phyloP scores from a whole-genome alignment of 2,329 filamentous ascomycete genomes.

The Penicillium sp. region DNA sequence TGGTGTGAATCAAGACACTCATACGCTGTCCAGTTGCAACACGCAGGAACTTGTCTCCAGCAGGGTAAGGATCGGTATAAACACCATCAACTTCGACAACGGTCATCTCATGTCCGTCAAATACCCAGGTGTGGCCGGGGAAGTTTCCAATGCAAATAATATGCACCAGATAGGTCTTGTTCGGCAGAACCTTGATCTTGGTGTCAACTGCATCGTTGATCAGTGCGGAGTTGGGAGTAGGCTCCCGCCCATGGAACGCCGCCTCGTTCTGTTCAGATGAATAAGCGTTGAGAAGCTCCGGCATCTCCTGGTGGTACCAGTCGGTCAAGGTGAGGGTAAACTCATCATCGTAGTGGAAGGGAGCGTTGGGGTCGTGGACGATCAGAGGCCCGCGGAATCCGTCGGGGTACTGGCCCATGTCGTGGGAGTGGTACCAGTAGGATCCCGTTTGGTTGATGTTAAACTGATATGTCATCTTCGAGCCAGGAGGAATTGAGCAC shows the following conservation, averaged over 20 bases:
- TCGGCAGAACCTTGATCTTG: slow-evolving; percentile 61
- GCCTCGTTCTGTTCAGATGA: slow-evolving; percentile 42
- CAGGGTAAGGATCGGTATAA: slow-evolving; percentile 33
- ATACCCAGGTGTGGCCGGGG: slow-evolving; percentile 51
- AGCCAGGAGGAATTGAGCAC: slow-evolving; percentile 66
- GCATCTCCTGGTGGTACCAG: slow-evolving; percentile 68
- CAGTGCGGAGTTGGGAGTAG: slow-evolving; percentile 68
- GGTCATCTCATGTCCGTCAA: slow-evolving; percentile 46
- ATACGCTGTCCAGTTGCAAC: slow-evolving; percentile 68
- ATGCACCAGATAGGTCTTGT: slow-evolving; percentile 72
- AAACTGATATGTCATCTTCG: slow-evolving; percentile 69
- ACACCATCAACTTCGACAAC: slow-evolving; percentile 42
- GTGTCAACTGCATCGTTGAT: slow-evolving; percentile 71
- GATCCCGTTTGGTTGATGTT: slow-evolving; percentile 67
- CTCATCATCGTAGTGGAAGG: slow-evolving; percentile 66
- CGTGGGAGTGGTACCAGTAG: slow-evolving; percentile 79
- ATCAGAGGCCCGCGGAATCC: slow-evolving; percentile 67
- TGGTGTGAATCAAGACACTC: slow-evolving; percentile 59
- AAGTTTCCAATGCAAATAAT: slow-evolving; percentile 75
- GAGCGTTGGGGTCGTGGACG: slow-evolving; percentile 63
- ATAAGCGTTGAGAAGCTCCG: slow-evolving; percentile 50
- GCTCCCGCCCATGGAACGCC: slow-evolving; percentile 59
- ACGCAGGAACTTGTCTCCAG: slow-evolving; percentile 64
- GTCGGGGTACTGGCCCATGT: slow-evolving; percentile 69
- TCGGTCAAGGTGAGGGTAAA: slow-evolving; percentile 67